phyloP scores from a whole-genome alignment of 495 filamentous ascomycete genomes.

The Neurospora intermedia region DNA sequence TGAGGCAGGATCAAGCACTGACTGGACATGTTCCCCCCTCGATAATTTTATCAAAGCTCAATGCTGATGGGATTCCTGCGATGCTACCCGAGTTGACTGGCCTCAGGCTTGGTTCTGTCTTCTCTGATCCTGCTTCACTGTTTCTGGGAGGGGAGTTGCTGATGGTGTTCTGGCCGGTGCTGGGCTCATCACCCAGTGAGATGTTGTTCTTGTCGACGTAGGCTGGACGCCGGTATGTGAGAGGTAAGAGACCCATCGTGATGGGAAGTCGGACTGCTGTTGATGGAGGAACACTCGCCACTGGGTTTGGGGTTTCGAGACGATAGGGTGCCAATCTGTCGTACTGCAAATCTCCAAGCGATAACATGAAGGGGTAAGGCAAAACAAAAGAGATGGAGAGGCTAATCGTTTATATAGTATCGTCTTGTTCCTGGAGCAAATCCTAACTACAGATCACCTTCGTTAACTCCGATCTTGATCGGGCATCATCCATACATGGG shows the following conservation, averaged over 20 bases:
- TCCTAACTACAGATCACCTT: neutral
- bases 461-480: neutral
- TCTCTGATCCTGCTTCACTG: conserved; percentile 4
- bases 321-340: neutral
- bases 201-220: conserved; percentile 21
- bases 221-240: conserved; percentile 28
- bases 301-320: neutral
- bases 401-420: neutral
- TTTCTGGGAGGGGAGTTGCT: conserved; percentile 4
- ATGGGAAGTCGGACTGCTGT: neutral
- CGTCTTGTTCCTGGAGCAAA: neutral
- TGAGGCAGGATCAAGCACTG: conserved; percentile 17
- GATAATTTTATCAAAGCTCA: conserved; percentile 63
- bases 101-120: conserved; percentile 10
- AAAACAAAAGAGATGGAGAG: neutral
- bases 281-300: neutral
- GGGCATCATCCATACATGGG: neutral
- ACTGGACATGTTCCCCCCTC: conserved; percentile 68
- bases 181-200: neutral
- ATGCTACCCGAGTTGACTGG: conserved; percentile 10
- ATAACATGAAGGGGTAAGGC: neutral
- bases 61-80: conserved; percentile 51
- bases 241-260: conserved; percentile 23
- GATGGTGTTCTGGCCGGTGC: conserved; percentile 17
- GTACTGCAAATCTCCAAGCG: neutral